Evolutionary conservation across 1,284 basidiomycete species (phyloP), one percentile per base, ranked within the genome.

Genomic region (Marasmius fiardii): DNA sequence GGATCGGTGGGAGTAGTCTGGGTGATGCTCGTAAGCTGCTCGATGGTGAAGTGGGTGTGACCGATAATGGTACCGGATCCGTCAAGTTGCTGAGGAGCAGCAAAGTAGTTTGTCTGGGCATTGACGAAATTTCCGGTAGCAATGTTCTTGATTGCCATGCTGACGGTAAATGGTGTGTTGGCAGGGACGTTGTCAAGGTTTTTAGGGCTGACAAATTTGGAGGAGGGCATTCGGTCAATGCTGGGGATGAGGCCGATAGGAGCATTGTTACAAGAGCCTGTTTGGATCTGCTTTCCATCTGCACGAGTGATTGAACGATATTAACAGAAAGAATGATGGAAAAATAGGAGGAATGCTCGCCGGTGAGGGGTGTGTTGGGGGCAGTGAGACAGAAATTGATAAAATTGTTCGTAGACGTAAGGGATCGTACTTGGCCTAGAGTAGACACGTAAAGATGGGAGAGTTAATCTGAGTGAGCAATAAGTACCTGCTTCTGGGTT

Each of bases 1-100:
- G 83, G 79, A 67, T 85, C 72, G n/a, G 71, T 68, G n/a, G 75
- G 67, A 1, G 65, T 68, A 1, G 77, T 81, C 58, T 75, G 71
- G n/a, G 62, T 67, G 43, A 83, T 63, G 31, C 74, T 71, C 39
- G 65, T 56, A 56, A 86, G 65, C 58, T 65, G 24, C 65, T 86
- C 77, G 59, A 87, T 69, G 54, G 80, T 77, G 62, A 85, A 71
- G 70, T 87, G 84, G 23, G 78, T 78, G 71, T 86, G 84, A 5
- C 84, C 85, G 43, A 71, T 63, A 60, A 81, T 74, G 47, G 70
- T 68, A 52, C 82, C 84, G 44, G 75, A 66, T 1, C 53, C 64
- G 63, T 83, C 76, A 14, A 83, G 67, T 61, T 81, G 76, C 65
- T 85, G 81, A 44, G 82, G 85, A 7, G 80, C 85, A 50, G 79